These are phyloP conservation scores for Neurospora sublineolata DNA, from an alignment of 495 filamentous ascomycete species.

Conservation along the genomic window DNA sequence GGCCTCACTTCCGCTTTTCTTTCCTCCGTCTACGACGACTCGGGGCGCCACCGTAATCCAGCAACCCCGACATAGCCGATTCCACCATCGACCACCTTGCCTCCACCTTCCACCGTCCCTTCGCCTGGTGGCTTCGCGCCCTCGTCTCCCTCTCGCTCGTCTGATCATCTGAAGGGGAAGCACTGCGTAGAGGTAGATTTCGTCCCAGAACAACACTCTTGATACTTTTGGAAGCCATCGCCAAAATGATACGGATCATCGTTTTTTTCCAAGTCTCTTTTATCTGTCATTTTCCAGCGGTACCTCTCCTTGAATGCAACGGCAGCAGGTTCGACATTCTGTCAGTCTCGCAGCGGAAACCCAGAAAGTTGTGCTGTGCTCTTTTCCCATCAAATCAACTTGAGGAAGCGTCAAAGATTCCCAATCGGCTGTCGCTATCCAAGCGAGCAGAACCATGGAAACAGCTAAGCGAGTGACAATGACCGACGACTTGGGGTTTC, in stretches of 20 bases:
- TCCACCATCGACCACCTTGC: slow-evolving; percentile 25
- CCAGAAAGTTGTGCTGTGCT: too few species aligned
- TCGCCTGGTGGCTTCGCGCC: slow-evolving; percentile 6
- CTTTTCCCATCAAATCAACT: not conserved
- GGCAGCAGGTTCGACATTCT: too few species aligned
- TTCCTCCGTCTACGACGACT: slow-evolving; percentile 23
- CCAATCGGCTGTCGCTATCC: not conserved
- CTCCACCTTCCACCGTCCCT: not conserved
- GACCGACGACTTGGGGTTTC: too few species aligned
- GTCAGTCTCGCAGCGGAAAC: too few species aligned
- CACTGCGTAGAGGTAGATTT: too few species aligned
- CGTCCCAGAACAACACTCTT: too few species aligned
- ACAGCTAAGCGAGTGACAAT: not conserved
- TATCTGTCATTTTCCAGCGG: too few species aligned
- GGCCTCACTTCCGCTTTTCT: slow-evolving; percentile 36
- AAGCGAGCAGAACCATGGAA: not conserved
- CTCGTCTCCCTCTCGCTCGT: slow-evolving; percentile 23
- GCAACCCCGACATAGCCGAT: slow-evolving; percentile 32
- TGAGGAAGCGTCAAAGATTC: not conserved
- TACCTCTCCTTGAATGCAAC: too few species aligned
- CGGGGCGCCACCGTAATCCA: slow-evolving; percentile 5
- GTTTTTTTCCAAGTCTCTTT: too few species aligned
- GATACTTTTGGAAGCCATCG: too few species aligned
- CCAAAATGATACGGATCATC: too few species aligned
- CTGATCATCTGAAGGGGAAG: too few species aligned